Conservation (phyloP, 768 basidiomycete genomes). For the Fibroporia radiculosa region DNA sequence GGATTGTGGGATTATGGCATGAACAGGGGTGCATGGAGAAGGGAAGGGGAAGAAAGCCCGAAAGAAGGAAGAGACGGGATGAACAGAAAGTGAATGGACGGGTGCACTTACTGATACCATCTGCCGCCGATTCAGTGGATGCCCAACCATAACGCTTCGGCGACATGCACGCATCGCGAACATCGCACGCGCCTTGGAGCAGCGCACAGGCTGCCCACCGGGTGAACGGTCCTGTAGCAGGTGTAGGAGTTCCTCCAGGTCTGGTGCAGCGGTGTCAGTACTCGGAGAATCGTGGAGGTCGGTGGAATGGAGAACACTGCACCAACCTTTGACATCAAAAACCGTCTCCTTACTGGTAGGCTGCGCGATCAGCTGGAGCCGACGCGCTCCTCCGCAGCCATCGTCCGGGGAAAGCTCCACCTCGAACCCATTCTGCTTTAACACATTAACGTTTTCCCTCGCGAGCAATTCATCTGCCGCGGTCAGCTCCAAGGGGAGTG, state of each 20-base stretch:
- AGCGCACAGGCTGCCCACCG: slow-evolving; percentile 77
- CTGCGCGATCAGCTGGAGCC: slow-evolving; percentile 68
- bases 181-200: slow-evolving; percentile 90
- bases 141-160: slow-evolving; percentile 95
- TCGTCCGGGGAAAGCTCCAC: slow-evolving; percentile 44
- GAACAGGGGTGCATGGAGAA: too few relatives aligned
- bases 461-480: slow-evolving; percentile 88
- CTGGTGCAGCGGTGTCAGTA: slow-evolving; percentile 30
- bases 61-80: background rate
- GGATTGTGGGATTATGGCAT: background rate
- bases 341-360: slow-evolving; percentile 88
- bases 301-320: background rate
- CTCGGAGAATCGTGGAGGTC: background rate
- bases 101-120: slow-evolving; percentile 60
- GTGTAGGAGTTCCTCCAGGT: slow-evolving; percentile 89
- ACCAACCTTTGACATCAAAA: slow-evolving; percentile 79
- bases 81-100: too few relatives aligned
- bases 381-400: slow-evolving; percentile 28
- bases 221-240: slow-evolving; percentile 76
- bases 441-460: slow-evolving; percentile 76
- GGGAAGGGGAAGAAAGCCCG: too few relatives aligned
- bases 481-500: slow-evolving; percentile 71
- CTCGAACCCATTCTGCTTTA: slow-evolving; percentile 87
- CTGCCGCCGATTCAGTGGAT: slow-evolving; percentile 63
- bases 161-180: slow-evolving; percentile 95